These are phyloP conservation scores for Verruconis gallopava DNA, from an alignment of 2,329 filamentous ascomycete genomes.

Conservation along the genomic window DNA sequence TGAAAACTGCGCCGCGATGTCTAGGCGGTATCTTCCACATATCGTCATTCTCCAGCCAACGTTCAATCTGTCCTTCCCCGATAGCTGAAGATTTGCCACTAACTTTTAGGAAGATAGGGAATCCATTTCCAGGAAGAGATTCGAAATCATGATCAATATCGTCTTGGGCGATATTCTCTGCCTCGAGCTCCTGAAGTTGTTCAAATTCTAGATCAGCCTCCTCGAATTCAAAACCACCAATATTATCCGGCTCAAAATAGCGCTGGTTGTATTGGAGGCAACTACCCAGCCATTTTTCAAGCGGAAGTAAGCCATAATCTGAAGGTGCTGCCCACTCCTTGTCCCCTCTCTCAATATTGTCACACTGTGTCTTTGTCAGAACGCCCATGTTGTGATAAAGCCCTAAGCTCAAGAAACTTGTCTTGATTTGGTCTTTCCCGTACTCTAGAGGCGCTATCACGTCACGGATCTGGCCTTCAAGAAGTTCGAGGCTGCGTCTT, in stretches of 20 bases:
- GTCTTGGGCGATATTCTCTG: conserved; percentile 40
- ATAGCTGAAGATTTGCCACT: conserved; percentile 20
- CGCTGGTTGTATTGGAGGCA: conserved; percentile 33
- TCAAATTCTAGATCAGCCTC: conserved; percentile 50
- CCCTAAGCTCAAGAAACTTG: conserved; percentile 36
- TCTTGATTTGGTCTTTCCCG: conserved; percentile 35
- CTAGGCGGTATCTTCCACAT: conserved; percentile 46
- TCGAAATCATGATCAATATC: conserved; percentile 36
- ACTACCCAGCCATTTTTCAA: conserved; percentile 41
- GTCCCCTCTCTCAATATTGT: conserved; percentile 44
- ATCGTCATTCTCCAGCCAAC: conserved; percentile 32
- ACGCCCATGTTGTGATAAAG: conserved; percentile 27
- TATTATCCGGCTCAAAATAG: conserved; percentile 34
- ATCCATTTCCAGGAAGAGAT: conserved; percentile 21
- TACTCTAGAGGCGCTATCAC: conserved; percentile 30
- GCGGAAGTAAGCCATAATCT: conserved; percentile 15
- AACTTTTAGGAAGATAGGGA: conserved; percentile 27
- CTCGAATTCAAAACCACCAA: conserved; percentile 39
- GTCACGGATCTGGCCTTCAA: neutral
- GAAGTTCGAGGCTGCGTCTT: neutral
- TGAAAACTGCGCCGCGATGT: conserved; percentile 53
- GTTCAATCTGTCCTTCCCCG: conserved; percentile 21
- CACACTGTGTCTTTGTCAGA: conserved; percentile 37
- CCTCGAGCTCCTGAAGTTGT: conserved; percentile 47
- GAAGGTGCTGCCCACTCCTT: conserved; percentile 17